These are phyloP conservation scores for Solanum sejunctum DNA, from an alignment of 257 asterid genomes.

Conservation along the genomic window DNA sequence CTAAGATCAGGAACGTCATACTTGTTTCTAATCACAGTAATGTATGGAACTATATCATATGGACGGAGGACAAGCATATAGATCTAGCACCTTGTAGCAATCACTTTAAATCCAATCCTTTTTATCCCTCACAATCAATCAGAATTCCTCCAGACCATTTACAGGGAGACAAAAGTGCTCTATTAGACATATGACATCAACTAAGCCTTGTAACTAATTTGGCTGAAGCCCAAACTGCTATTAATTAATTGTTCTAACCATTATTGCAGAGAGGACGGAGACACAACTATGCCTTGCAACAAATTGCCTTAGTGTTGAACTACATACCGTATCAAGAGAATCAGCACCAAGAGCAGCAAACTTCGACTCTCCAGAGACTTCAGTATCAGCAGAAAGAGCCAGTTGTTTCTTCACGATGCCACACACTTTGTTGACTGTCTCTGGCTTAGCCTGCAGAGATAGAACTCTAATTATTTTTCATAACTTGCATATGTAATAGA, in stretches of 20 bases:
- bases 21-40: not conserved
- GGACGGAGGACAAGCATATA: not conserved
- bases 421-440: slow-evolving; percentile 70
- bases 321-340: slow-evolving; percentile 85
- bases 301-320: not conserved
- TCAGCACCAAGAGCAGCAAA: slow-evolving; percentile 85
- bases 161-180: not conserved
- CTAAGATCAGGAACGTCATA: not conserved
- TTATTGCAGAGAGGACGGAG: not conserved
- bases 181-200: not conserved
- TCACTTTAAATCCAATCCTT: not conserved
- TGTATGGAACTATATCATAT: not conserved
- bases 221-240: not conserved
- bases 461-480: not conserved
- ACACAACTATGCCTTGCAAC: not conserved
- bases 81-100: not conserved
- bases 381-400: slow-evolving; percentile 53
- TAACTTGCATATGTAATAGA: not conserved
- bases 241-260: not conserved
- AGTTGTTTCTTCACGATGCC: slow-evolving; percentile 76
- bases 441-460: slow-evolving; percentile 72
- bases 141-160: not conserved
- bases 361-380: slow-evolving; percentile 60
- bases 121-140: not conserved
- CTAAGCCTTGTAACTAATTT: not conserved